Conservation (phyloP, 2,329 filamentous ascomycete species). For the Colletotrichum orbiculare region DNA sequence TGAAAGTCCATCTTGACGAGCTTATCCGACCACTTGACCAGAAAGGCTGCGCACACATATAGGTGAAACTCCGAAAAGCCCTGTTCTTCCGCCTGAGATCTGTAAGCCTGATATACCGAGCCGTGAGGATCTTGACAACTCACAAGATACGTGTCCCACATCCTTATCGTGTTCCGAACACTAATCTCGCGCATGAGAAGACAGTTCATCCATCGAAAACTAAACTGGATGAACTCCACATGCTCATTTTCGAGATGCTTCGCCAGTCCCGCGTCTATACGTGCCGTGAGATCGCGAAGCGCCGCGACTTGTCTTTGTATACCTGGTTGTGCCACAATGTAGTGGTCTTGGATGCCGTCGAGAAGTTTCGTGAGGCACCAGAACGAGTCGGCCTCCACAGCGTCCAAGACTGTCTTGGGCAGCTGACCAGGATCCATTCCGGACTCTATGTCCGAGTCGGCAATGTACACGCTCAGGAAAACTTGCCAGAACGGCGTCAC, state of each 20-base stretch:
- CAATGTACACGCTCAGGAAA: conserved; percentile 93
- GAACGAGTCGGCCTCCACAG: conserved; percentile 96
- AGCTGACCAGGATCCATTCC: conserved; percentile 98
- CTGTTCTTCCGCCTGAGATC: conserved; percentile 88
- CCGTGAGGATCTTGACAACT: conserved; percentile 44
- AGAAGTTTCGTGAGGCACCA: conserved; percentile 98
- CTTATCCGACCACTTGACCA: conserved; percentile 98
- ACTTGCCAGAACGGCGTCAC: conserved; percentile 99
- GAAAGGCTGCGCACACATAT: conserved; percentile 96
- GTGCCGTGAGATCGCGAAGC: conserved; percentile 86
- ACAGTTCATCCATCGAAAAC: conserved; percentile 99
- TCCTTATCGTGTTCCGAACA: conserved; percentile 94
- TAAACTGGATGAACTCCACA: conserved; percentile 99
- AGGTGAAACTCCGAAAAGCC: conserved; percentile 98
- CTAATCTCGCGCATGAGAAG: conserved; percentile 97
- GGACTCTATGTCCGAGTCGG: conserved; percentile 89
- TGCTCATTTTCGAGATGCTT: conserved; percentile 91
- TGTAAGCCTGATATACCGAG: conserved; percentile 7
- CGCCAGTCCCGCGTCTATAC: conserved; percentile 86
- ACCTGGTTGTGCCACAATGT: conserved; percentile 96
- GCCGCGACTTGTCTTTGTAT: conserved; percentile 94
- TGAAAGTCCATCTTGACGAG: conserved; percentile 97
- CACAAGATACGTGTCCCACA: conserved; percentile 99
- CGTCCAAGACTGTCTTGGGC: conserved; percentile 89
- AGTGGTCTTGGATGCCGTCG: conserved; percentile 99